These are phyloP conservation scores for Rugonectria rugulosa DNA, from an alignment of 2,329 filamentous ascomycete genomes.

Conservation along the genomic window DNA sequence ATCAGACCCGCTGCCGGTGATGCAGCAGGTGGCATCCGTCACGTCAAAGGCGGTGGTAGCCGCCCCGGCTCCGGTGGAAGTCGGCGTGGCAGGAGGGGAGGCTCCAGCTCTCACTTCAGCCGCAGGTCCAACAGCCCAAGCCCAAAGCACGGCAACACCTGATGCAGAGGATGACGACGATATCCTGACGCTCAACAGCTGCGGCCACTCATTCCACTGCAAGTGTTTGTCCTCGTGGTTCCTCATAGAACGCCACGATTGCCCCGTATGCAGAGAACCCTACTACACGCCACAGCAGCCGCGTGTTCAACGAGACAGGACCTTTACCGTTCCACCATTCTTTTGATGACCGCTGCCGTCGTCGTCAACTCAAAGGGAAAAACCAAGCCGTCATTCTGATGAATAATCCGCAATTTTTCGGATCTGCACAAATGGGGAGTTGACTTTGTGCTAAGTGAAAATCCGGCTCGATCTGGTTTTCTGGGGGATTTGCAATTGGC, in stretches of 20 bases:
- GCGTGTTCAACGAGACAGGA: constrained; percentile 12
- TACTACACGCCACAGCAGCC: constrained; percentile 41
- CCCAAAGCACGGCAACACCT: not conserved
- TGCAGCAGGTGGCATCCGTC: constrained; percentile 27
- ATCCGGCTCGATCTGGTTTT: not conserved
- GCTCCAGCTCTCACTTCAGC: too few species aligned
- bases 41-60: constrained; percentile 11
- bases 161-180: constrained; percentile 24
- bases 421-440: not conserved
- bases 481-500: not conserved
- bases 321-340: constrained; percentile 30
- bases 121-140: not conserved
- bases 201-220: constrained; percentile 50
- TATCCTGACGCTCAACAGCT: constrained; percentile 46
- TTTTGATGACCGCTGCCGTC: constrained; percentile 19
- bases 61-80: not conserved
- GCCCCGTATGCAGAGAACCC: constrained; percentile 47
- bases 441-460: not conserved
- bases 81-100: not conserved
- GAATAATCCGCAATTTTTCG: too few species aligned
- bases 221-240: constrained; percentile 51
- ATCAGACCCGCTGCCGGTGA: constrained; percentile 21
- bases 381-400: not conserved
- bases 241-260: constrained; percentile 45
- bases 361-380: not conserved